Percentiles rank a stretch among this genome's conserved stretches.
These are phyloP conservation scores for Mortierella antarctica DNA, from an alignment of 192 early-diverging fungal species.

Conservation along the genomic window DNA sequence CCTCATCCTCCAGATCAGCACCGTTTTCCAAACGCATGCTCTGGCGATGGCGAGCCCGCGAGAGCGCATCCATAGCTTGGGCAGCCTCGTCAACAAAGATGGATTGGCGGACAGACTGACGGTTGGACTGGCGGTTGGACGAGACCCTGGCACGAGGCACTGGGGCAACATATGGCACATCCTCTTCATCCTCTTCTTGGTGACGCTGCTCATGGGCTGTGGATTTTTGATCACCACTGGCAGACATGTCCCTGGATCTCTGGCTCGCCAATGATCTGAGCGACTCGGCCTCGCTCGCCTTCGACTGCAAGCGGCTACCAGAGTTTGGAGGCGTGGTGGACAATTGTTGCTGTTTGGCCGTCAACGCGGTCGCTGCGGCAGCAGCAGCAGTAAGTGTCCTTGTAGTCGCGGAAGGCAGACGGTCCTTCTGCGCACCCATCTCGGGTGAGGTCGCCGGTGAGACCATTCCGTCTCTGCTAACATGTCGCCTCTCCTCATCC, in stretches of 20 bases:
- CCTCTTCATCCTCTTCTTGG: conserved; percentile 21
- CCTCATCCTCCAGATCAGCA: conserved; percentile 6
- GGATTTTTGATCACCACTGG: not conserved
- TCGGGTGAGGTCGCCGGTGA: conserved; percentile 47
- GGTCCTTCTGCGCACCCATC: conserved; percentile 31
- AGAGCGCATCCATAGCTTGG: conserved; percentile 46
- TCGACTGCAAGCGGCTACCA: not conserved
- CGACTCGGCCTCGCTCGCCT: not conserved
- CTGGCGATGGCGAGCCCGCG: conserved; percentile 38
- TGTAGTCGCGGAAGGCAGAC: conserved; percentile 43
- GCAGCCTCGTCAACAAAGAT: conserved; percentile 52
- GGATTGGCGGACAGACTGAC: conserved; percentile 5
- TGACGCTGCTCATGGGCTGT: not conserved
- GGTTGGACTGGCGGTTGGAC: conserved; percentile 20
- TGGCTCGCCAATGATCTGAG: conserved; percentile 7
- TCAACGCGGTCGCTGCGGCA: conserved; percentile 18
- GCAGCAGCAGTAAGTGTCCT: conserved; percentile 36
- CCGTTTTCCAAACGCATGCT: conserved; percentile 30
- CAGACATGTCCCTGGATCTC: conserved; percentile 11
- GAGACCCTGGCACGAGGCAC: conserved; percentile 13
- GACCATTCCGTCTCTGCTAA: conserved; percentile 18
- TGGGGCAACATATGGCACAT: conserved; percentile 17
- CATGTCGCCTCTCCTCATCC: not conserved
- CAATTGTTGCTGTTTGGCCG: not conserved
- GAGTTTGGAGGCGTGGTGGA: conserved; percentile 6